Evolutionary conservation across 495 filamentous ascomycete genomes (phyloP).

Genomic region (Neurospora sp.): DNA sequence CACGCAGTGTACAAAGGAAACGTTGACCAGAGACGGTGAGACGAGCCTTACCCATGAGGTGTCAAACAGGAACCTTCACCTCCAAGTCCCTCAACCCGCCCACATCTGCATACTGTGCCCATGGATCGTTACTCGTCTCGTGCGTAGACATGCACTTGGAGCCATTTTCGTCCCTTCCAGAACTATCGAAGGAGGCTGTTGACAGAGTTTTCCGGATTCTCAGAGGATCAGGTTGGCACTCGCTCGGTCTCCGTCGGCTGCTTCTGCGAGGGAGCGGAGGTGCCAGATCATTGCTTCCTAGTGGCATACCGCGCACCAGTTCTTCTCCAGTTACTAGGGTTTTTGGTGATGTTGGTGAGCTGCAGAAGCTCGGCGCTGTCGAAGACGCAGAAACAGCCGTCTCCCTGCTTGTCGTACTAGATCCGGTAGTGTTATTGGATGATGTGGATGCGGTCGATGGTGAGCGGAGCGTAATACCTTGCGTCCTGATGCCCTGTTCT

Average conservation of each 20-base stretch:
- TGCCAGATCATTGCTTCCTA: neutral
- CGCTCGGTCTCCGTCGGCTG: constrained; percentile 7
- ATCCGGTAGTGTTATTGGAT: constrained; percentile 16
- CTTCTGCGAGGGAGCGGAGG: constrained; percentile 11
- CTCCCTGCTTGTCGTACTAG: constrained; percentile 3
- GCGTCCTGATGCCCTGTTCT: constrained; percentile 1
- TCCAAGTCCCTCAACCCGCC: constrained; percentile 20
- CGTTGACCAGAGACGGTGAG: neutral
- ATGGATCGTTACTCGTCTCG: constrained; percentile 12
- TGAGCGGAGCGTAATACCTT: constrained; percentile 12
- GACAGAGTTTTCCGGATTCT: constrained; percentile 11
- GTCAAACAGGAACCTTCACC: neutral
- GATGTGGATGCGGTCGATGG: constrained; percentile 18
- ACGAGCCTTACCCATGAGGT: neutral
- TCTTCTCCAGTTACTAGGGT: neutral
- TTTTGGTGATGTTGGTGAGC: neutral
- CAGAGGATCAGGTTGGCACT: constrained; percentile 10
- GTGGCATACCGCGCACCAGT: neutral
- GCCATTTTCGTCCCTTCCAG: neutral
- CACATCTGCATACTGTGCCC: constrained; percentile 24
- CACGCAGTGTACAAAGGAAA: neutral
- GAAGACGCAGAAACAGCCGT: constrained; percentile 4
- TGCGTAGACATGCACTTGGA: neutral
- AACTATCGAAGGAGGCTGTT: neutral
- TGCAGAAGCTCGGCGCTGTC: constrained; percentile 4